A percentile compares a stretch with the other conserved stretches of the same genome.
These are phyloP conservation scores for Elongisporangium senticosum DNA, from an alignment of 352 stramenopile species.

Conservation along the genomic window DNA sequence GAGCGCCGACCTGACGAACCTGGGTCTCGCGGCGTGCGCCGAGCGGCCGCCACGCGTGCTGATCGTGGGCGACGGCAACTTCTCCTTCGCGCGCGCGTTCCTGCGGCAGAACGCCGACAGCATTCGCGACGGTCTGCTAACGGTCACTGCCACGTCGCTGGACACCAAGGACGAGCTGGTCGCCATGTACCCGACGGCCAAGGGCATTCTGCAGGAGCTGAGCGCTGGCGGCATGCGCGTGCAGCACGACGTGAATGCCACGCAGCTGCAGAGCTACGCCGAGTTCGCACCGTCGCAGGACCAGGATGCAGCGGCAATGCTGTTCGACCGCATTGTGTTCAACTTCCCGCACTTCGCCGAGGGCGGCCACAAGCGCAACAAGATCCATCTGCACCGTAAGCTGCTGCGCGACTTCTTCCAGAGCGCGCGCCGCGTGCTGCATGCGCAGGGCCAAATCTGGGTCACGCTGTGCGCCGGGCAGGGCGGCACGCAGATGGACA, in stretches of 20 bases:
- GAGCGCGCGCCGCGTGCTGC: conserved; percentile 49
- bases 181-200: conserved; percentile 66
- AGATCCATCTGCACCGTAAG: conserved; percentile 79
- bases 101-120: conserved; percentile 36
- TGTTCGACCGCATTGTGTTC: conserved; percentile 78
- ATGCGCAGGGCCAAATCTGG: conserved; percentile 61
- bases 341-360: conserved; percentile 84
- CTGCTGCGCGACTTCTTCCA: conserved; percentile 73
- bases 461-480: conserved; percentile 78
- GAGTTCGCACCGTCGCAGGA: conserved; percentile 5
- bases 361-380: conserved; percentile 72
- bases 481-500: conserved; percentile 68
- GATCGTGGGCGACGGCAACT: conserved; percentile 82
- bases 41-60: conserved; percentile 30
- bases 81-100: conserved; percentile 76
- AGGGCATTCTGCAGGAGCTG: conserved; percentile 52
- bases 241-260: conserved; percentile 69
- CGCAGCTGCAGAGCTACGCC: conserved; percentile 41
- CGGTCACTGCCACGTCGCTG: conserved; percentile 57
- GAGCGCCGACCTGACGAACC: conserved; percentile 48
- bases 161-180: conserved; percentile 62
- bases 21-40: conserved; percentile 21
- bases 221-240: conserved; percentile 37
- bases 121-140: conserved; percentile 12
- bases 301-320: neutral